Evolutionary conservation across 352 stramenopile genomes (phyloP).

Genomic region (Phytophthora ohioensis): DNA sequence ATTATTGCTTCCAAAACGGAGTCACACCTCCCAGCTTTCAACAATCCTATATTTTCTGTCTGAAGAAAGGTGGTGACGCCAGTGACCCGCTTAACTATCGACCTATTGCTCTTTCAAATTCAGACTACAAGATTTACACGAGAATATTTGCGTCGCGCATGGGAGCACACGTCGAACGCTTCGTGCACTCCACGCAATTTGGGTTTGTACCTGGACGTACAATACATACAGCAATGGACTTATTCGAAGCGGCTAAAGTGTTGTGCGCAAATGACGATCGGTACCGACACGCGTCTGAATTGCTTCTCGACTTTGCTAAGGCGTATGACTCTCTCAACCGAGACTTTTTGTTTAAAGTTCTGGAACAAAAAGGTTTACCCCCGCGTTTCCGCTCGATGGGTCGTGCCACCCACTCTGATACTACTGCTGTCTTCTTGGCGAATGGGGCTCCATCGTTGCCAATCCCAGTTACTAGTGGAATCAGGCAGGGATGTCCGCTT

Average conservation of each 20-base stretch:
- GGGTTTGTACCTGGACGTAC: not conserved
- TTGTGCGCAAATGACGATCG: not conserved
- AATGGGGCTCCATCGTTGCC: not conserved
- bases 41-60: not conserved
- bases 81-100: not conserved
- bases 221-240: not conserved
- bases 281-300: not conserved
- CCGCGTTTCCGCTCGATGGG: not conserved
- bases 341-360: not conserved
- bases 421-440: not conserved
- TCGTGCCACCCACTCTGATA: not conserved
- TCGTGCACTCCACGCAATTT: not conserved
- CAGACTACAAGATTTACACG: not conserved
- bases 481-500: not conserved
- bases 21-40: not conserved
- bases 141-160: not conserved
- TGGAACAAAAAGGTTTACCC: not conserved
- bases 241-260: not conserved
- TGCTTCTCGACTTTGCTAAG: not conserved
- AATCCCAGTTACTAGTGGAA: not conserved
- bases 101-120: not conserved
- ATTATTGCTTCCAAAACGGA: not conserved
- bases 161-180: too few species aligned
- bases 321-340: not conserved
- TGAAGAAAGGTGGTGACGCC: not conserved